Base-by-base conservation (phyloP, 176 grass and related monocot genomes). In the Eremochloa ophiuroides region DNA sequence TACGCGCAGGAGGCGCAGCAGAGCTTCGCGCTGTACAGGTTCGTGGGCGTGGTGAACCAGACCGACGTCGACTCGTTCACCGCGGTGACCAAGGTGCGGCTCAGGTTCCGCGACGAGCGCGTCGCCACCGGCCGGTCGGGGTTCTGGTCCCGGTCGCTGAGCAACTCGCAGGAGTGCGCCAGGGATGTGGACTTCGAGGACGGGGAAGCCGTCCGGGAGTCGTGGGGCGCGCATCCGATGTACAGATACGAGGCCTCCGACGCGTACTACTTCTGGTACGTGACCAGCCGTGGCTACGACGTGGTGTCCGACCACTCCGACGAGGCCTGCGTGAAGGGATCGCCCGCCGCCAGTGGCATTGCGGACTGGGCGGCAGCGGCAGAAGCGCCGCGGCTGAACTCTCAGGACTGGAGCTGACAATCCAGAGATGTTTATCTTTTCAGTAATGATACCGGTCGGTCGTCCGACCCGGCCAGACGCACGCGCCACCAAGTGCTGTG, bases 181-280 rank as follows among this genome's bases (percentile, higher is more conserved):
- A 77, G 86, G 44, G 30, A 79, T 17, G 73, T 89, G 39, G 79
- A 81, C 23, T 17, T 91, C 50, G 86, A 79, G 74, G 78, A 87
- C 50, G 83, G 89, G 73, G 39, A 78, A 78, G 70, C 68, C 37
- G 85, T 76, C 10, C 75, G 80, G 10, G 59, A 79, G 30, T 61
- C 87, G 15, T 87, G 80, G 64, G 83, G 77, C 62, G 81, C 92
- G 42, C 75, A 23, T 22, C 83, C 92, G 74, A 83, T 39, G 74
- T 97, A 94, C 69, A 91, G 44, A 67, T 94, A 94, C 62, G 83
- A 91, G 88, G 87, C 87, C 25, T 85, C 33, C 37, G 88, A 83
- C 15, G 85, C 41, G 5, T 93, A 88, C 82, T 93, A 90, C 73
- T 93, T 82, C 51, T 76, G 88, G 73, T 68, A 90, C 76, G 87